These are phyloP conservation scores for Austropuccinia psidii DNA, from an alignment of 1,284 basidiomycete species.

Conservation along the genomic window DNA sequence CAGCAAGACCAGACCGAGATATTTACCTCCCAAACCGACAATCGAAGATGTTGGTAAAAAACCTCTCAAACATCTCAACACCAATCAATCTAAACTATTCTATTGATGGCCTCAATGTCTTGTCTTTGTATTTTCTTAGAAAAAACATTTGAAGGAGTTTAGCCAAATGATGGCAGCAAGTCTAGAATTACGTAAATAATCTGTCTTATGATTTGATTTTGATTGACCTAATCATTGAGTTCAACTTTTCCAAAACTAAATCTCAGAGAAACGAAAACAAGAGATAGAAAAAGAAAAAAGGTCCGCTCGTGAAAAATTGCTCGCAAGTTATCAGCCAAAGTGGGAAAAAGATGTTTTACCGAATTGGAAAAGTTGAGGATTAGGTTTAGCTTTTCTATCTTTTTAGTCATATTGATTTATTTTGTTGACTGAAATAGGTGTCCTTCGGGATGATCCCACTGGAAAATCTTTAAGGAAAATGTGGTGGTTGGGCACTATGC, in stretches of 20 bases:
- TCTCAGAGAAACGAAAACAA: neutral
- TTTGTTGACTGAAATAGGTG: neutral
- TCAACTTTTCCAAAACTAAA: neutral
- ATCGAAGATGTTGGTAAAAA: slow-evolving; percentile 43
- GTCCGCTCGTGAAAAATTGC: neutral
- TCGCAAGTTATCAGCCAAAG: slow-evolving; percentile 1
- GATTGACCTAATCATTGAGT: too few relatives aligned
- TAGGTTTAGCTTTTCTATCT: neutral
- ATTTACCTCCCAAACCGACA: slow-evolving; percentile 43
- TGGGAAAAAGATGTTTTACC: slow-evolving; percentile 28
- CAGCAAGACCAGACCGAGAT: slow-evolving; percentile 41
- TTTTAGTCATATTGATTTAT: neutral
- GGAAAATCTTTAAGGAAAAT: slow-evolving; percentile 7
- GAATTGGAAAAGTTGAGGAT: slow-evolving; percentile 16
- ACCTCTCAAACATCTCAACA: neutral
- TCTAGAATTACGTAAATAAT: slow-evolving; percentile 12
- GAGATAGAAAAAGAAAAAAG: neutral
- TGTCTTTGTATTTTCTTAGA: neutral
- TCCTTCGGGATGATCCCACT: slow-evolving; percentile 1
- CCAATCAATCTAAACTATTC: neutral
- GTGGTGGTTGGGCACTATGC: slow-evolving; percentile 37
- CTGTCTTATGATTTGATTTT: too few relatives aligned
- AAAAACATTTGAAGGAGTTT: slow-evolving; percentile 10
- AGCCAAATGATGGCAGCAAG: slow-evolving; percentile 17
- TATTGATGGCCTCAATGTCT: neutral